Base-by-base conservation (phyloP, 768 basidiomycete genomes). In the Rhizopogon roseolus region DNA sequence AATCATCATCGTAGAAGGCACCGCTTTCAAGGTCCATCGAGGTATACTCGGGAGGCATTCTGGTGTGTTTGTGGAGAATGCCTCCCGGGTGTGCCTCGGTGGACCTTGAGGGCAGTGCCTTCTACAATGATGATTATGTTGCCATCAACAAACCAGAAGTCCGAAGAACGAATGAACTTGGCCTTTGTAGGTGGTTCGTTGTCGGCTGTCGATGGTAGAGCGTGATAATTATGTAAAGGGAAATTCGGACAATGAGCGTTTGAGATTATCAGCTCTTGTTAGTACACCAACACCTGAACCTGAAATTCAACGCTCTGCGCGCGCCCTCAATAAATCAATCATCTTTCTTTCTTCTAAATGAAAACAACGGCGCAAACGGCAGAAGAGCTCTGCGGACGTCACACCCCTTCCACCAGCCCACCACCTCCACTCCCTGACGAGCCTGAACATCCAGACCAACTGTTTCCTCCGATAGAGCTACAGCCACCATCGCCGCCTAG, bases 111-210 rank as follows among this genome's bases (percentile, higher is more conserved):
- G 0, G 78, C 81, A 10, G 78, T 77, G 17, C 68, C 65, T 0
- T 76, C 78, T 1, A 81, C 77, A 50, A 87, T 67, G 50, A 90
- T 75, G 50, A 88, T 70, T 41, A 88, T 71, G 62, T 88, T 90
- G 11, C 88, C 88, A 60, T 90, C 88, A 0, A 68, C 57, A 63
- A 90, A 90, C 85, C 85, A 90, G 62, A 89, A 79, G 58, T 86
- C 84, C n/a, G n/a, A n/a, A 1, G 85, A 80, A 25, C 74, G 64
- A 29, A 69, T 53, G 51, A 67, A 62, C n/a, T n/a, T n/a, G 29
- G 66, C 60, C 41, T 67, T 62, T 8, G 66, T 62, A 16, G 50
- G 22, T 27, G 29, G 6, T 7, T 25, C 19, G 36, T 14, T 44
- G 14, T 49, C n/a, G 8, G 45, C 29, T 28, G 32, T 52, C 51